Conservation (phyloP, 2,329 filamentous ascomycete species). For the Sporothrix brasiliensis region DNA sequence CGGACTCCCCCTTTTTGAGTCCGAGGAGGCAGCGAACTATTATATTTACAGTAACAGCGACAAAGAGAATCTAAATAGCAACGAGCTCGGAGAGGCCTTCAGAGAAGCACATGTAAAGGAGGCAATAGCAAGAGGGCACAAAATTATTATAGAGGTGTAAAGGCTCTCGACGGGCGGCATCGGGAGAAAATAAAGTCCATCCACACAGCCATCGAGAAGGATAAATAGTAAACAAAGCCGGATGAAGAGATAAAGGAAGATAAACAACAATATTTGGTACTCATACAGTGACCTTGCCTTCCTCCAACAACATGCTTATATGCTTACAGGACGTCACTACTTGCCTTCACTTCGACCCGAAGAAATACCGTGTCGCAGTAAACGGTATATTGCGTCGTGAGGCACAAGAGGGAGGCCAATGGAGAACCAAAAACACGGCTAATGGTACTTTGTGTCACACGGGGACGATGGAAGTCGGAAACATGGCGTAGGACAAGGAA, state of each 20-base stretch:
- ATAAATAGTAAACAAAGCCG: neutral
- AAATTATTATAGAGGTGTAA: neutral
- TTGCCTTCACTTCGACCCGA: neutral
- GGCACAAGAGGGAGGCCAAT: neutral
- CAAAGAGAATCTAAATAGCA: neutral
- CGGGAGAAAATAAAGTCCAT: slow-evolving; percentile 14
- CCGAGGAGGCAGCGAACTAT: neutral
- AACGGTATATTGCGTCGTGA: neutral
- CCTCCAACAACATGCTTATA: neutral
- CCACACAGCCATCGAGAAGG: neutral
- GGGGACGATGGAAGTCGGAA: neutral
- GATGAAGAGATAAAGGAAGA: neutral
- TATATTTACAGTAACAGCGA: neutral
- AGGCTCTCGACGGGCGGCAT: neutral
- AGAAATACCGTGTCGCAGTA: neutral
- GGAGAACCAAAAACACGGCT: neutral
- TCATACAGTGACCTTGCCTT: too few species aligned
- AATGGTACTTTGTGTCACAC: neutral
- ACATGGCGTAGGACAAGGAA: neutral
- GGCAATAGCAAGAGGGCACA: neutral
- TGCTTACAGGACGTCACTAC: neutral
- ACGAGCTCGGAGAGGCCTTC: neutral
- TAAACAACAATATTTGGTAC: neutral
- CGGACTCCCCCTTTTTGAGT: slow-evolving; percentile 24
- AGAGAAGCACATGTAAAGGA: neutral